Base-by-base conservation (phyloP, 176 grass and related monocot genomes). In the Alloteropsis semialata region DNA sequence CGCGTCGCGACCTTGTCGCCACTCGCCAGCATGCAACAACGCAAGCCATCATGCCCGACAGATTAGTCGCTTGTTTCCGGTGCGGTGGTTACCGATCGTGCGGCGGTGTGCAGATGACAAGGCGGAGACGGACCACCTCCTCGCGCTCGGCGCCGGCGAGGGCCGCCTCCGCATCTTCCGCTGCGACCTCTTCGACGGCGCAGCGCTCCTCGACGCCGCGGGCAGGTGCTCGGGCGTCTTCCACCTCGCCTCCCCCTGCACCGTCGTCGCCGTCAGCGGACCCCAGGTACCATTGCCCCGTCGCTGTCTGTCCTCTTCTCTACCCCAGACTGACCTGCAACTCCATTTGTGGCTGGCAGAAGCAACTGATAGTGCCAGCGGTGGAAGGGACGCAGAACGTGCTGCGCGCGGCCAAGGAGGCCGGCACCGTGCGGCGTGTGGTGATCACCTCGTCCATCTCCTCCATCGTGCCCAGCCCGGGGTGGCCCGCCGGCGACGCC, bases 171-270 rank as follows among this genome's bases (percentile, higher is more conserved):
- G 60, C 25, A 50, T 98, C 76, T 98, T 98, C 62, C 77, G 74
- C 18, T 84, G 94, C 64, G 87, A 93, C 85, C 89, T 98, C 58
- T 90, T 98, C 44, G 90, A 93, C 50, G 73, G 81, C 48, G 84
- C 82, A 25, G 88, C 89, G 5, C 71, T 98, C 57, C 74, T 77
- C 49, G 84, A 72, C 34, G 89, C 96, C 53, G 70, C 85, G 72
- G 53, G 49, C 0, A 91, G 96, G 6, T 84, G 89, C 78, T 70
- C 81, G 15, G 91, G 96, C 25, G 67, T 93, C 70, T 98, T 95
- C 88, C 96, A 98, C 82, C 89, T 98, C 60, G 96, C 96, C 2
- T 98, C 92, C 6, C 92, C 96, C 57, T 92, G 85, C 84, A 95
- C 39, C 32, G 62, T 98, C 6, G 87, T 93, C 69, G 72, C 72